Evolutionary conservation across 352 stramenopile genomes (phyloP), one percentile per base, ranked within the genome.

Genomic region (Phytophthora citrophthora): DNA sequence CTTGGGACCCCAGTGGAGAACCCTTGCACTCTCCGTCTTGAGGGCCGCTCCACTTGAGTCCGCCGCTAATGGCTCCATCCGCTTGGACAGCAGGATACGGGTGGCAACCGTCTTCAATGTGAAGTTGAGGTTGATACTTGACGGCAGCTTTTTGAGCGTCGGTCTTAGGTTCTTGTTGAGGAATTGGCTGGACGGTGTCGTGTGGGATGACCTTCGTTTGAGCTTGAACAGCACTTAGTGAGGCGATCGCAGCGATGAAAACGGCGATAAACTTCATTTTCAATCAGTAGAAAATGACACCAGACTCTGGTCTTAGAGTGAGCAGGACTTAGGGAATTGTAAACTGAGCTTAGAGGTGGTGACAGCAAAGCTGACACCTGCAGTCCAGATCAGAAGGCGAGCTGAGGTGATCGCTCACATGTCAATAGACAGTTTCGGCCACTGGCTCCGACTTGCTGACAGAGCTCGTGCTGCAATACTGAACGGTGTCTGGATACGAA

Each of bases 11-110:
- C 29, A 62, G 16, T n/a, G 59, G 44, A 0, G 59, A 56, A 20
- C 59, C 51, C 20, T 51, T 36, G 38, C 59, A 62, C 34, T 51
- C 58, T 40, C 43, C 60, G 10, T 58, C 61, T 46, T 64, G 54
- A 1, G 56, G 40, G 2, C 68, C 72, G 10, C 36, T 73, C n/a
- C 68, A 73, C 20, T 69, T 68, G 13, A 80, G 59, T 5, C 74
- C 74, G 1, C 58, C 61, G 38, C 53, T 68, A 8, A 68, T 67
- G 40, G 73, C 59, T 23, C 74, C 71, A 3, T 61, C 24, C 7
- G 26, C 23, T 38, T 79, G 66, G 9, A 83, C 69, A 20, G 64
- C 71, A n/a, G 59, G 34, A 29, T 68, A 68, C 27, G 43, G 59
- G 41, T 68, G 59, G 23, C 59, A 68, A 11, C 59, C 59, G 18